Base-by-base conservation (phyloP, 768 basidiomycete species). In the Psilocybe azurescens region DNA sequence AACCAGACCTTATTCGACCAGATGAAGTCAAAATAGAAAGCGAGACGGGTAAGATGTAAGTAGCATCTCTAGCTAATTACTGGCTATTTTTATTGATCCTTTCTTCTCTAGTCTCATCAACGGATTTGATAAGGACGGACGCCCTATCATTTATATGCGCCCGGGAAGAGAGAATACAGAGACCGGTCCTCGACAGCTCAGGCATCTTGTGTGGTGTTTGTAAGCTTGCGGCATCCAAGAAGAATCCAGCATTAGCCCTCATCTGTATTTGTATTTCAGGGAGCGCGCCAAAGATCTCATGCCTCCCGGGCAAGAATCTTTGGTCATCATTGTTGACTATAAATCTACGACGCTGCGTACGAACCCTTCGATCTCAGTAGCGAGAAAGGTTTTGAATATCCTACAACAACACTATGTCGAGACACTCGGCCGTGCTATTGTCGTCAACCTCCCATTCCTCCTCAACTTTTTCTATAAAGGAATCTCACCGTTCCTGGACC, bases 361-460 rank as follows among this genome's bases (percentile, higher is more conserved):
- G 14, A 95, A 91, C 74, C 94, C 94, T 13, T 92, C 93, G 13
- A 86, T 95, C 67, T 89, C 88, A 7, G 83, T 91, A 10, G 93
- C 90, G 0, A 81, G 89, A 56, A 92, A 94, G 76, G 89, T 82
- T 5, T 82, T 95, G 20, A 79, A 83, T 58, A 94, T 95, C 68
- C 81, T 95, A 46, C 94, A 95, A 71, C 86, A 93, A 65, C 93
- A 96, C 72, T 96, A 96, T 68, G 90, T 91, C 36, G 93, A 95
- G 74, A 91, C 93, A 4, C 85, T 96, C 46, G 94, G 94, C 32
- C 84, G 92, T 11, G 94, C 91, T 30, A 79, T 95, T 41, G 89
- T 95, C 53, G 86, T 91, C 52, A 94, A 94, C 70, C 86, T 94
- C 29, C 93, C 94, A 3, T 74, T 82, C 65, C 80, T 94, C 10